phyloP scores from a whole-genome alignment of 176 grass and related monocot species.

The Aegilops bicornis region DNA sequence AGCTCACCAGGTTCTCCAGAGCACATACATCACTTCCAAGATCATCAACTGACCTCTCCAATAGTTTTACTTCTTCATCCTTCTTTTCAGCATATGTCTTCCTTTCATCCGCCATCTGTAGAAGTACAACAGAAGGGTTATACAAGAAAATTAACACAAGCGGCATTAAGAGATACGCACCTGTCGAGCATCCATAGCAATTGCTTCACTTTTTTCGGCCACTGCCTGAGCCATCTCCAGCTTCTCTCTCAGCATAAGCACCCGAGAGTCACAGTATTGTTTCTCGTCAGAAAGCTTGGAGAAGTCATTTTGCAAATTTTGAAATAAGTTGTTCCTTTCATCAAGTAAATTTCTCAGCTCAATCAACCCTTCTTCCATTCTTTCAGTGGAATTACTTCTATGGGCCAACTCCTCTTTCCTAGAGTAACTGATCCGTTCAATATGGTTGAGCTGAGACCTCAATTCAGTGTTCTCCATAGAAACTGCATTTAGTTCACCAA shows the following conservation, averaged over 20 bases:
- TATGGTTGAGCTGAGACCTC: constrained; percentile 48
- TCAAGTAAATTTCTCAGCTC: constrained; percentile 37
- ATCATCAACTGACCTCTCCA: constrained; percentile 77
- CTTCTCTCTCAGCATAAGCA: constrained; percentile 62
- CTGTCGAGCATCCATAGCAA: constrained; percentile 74
- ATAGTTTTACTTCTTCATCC: constrained; percentile 85
- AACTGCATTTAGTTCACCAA: constrained; percentile 33
- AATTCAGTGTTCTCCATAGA: constrained; percentile 52
- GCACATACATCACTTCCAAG: constrained; percentile 72
- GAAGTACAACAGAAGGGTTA: constrained; percentile 12
- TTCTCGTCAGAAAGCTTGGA: constrained; percentile 52
- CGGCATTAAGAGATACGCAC: constrained; percentile 25
- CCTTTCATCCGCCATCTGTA: constrained; percentile 69
- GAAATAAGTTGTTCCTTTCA: constrained; percentile 4
- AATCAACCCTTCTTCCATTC: constrained; percentile 57
- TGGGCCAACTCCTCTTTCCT: constrained; percentile 55
- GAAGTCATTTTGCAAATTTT: constrained; percentile 47
- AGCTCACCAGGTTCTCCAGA: constrained; percentile 70
- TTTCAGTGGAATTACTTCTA: constrained; percentile 34
- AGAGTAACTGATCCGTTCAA: constrained; percentile 33
- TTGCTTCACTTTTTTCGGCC: constrained; percentile 80
- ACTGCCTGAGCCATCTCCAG: constrained; percentile 68
- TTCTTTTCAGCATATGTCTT: constrained; percentile 75
- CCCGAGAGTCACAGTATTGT: constrained; percentile 37
- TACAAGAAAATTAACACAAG: not conserved